A percentile compares a stretch with the other conserved stretches of the same genome.
These are phyloP conservation scores for Alternaria burnsii DNA, from an alignment of 2,329 filamentous ascomycete species.

Conservation along the genomic window DNA sequence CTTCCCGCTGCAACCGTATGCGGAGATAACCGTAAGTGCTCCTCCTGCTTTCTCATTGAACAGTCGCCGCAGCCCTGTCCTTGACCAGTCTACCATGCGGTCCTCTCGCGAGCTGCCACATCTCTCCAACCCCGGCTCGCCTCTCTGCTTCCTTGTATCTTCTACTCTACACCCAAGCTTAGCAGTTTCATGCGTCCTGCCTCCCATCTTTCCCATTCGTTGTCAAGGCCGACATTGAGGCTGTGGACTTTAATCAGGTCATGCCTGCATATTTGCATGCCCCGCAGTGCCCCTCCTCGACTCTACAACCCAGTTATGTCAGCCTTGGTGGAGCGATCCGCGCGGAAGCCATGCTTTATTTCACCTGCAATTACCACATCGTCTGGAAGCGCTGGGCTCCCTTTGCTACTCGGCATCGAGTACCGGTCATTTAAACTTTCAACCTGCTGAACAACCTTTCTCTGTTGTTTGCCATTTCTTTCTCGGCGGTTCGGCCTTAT, in stretches of 20 bases:
- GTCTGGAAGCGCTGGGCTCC: conserved; percentile 11
- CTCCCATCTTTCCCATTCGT: conserved; percentile 19
- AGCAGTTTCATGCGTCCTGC: conserved; percentile 14
- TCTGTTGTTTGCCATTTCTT: conserved; percentile 23
- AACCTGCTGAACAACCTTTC: conserved; percentile 1
- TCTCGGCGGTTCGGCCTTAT: conserved; percentile 21
- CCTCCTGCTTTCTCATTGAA: conserved; percentile 26
- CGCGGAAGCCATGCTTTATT: conserved; percentile 15
- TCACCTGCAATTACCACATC: conserved; percentile 21
- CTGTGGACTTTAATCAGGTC: conserved; percentile 23
- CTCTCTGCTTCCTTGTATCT: conserved; percentile 18
- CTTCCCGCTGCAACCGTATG: conserved; percentile 76
- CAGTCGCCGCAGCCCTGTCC: conserved; percentile 26
- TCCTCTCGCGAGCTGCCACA: conserved; percentile 46
- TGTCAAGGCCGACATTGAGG: conserved; percentile 26
- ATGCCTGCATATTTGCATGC: conserved; percentile 30
- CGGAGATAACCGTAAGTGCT: conserved; percentile 78
- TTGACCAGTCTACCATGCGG: conserved; percentile 13
- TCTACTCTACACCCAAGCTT: conserved; percentile 10
- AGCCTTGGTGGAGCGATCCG: conserved; percentile 21
- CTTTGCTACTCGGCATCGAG: conserved; percentile 9
- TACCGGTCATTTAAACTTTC: neutral
- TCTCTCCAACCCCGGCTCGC: conserved; percentile 26
- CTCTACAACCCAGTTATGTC: conserved; percentile 9
- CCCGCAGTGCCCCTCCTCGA: conserved; percentile 33